Evolutionary conservation across 768 basidiomycete species (phyloP).

Genomic region (Dendrothele bispora): DNA sequence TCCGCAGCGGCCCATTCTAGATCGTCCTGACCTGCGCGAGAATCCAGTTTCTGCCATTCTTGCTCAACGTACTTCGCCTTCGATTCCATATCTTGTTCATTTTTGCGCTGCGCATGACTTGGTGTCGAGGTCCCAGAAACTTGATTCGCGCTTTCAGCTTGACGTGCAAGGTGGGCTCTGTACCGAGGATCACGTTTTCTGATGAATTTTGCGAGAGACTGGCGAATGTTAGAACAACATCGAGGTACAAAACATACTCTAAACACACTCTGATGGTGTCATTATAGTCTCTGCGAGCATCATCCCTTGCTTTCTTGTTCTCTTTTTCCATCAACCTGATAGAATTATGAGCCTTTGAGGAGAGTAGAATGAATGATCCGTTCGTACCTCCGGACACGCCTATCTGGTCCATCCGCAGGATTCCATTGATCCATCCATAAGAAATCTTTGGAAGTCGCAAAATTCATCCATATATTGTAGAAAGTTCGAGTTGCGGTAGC

Average conservation of each 20-base stretch:
- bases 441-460: slow-evolving; percentile 86
- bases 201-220: slow-evolving; percentile 76
- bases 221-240: not conserved
- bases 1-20: slow-evolving; percentile 76
- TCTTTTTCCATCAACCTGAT: slow-evolving; percentile 90
- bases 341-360: slow-evolving; percentile 1
- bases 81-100: slow-evolving; percentile 21
- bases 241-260: not conserved
- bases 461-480: slow-evolving; percentile 86
- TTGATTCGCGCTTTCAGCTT: slow-evolving; percentile 31
- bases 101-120: slow-evolving; percentile 19
- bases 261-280: slow-evolving; percentile 77
- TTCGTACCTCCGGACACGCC: slow-evolving; percentile 72
- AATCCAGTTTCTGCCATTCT: slow-evolving; percentile 80
- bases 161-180: slow-evolving; percentile 59
- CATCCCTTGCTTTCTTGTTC: slow-evolving; percentile 89
- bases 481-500: slow-evolving; percentile 67
- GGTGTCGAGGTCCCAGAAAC: slow-evolving; percentile 32
- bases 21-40: slow-evolving; percentile 48
- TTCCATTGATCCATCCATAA: slow-evolving; percentile 88
- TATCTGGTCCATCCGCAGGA: slow-evolving; percentile 79
- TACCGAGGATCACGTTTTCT: slow-evolving; percentile 90
- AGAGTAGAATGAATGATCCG: not conserved
- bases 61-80: slow-evolving; percentile 71
- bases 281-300: slow-evolving; percentile 88